Base-by-base conservation (phyloP, 441 rosid genomes). In the Adansonia rubrostipa region DNA sequence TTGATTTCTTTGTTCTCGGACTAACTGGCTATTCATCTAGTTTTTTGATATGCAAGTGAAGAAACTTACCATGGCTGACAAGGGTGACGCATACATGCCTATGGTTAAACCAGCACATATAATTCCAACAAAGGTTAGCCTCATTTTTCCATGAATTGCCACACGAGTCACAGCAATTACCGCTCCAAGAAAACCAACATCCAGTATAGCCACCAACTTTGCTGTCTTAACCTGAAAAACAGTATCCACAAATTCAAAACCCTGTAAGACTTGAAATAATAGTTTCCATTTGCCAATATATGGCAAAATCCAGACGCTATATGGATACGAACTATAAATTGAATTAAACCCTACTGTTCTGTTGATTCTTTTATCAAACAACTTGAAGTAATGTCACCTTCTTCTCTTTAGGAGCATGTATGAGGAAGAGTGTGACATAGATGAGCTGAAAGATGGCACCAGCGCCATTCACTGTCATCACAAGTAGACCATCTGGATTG, bases 31-130 rank as follows among this genome's bases (percentile, higher is more conserved):
- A 24, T 24, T 24, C 28, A 24, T 24, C 28, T 24, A 24, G 28
- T 24, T 24, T 24, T 24, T 24, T 1, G 33, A 58, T 3, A 58
- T 58, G 14, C 2, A 19, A 11, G 9, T 45, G 9, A 50, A 71
- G 6, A 47, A 8, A 28, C 73, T 15, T 84, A 88, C 94, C 90
- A 91, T 88, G 77, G 75, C 88, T 0, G 86, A 64, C 0, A 89
- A 74, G 63, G 94, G 94, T 9, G 92, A 79, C 6, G 88, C 94
- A 56, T 89, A 89, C 92, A 91, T 87, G 63, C 84, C 89, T 17
- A 88, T 78, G 40, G 85, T 89, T 50, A 89, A 79, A 1, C 56
- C 89, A 64, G 87, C 84, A 47, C 92, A 89, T n/a, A 86, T 8
- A 71, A 87, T 75, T 51, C 92, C 94, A 40, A 87, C 85, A 14